Conservation (phyloP, 177 flowering plant genomes). For the Telopea speciosissima region DNA sequence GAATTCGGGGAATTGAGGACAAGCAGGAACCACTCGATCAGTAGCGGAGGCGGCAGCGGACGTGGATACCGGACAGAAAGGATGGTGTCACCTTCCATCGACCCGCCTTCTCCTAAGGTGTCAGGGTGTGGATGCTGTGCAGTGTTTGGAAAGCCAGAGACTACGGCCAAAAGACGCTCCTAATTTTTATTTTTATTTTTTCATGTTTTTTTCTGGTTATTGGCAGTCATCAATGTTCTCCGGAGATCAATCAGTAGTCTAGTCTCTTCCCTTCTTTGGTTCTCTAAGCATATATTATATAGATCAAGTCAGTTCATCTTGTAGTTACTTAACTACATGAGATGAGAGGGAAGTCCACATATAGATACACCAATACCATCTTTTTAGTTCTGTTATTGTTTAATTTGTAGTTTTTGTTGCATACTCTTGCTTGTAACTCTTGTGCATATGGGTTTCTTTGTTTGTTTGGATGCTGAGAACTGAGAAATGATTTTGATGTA, state of each 20-base stretch:
- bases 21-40: neutral
- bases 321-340: neutral
- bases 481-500: too few species aligned
- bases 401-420: neutral
- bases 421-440: too few species aligned
- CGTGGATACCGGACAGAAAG: conserved; percentile 19
- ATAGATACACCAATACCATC: neutral
- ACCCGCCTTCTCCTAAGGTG: conserved; percentile 62
- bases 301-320: neutral
- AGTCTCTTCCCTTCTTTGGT: too few species aligned
- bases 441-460: too few species aligned
- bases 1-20: conserved; percentile 18
- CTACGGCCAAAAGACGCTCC: conserved; percentile 24
- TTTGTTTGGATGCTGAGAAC: too few species aligned
- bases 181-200: conserved; percentile 8
- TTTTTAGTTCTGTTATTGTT: neutral
- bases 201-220: neutral
- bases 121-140: conserved; percentile 55
- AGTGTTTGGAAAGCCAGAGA: conserved; percentile 26
- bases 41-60: conserved; percentile 27
- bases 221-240: neutral
- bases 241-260: too few species aligned
- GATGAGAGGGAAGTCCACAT: too few species aligned
- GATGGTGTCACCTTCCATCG: conserved; percentile 37
- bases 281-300: too few species aligned